These are phyloP conservation scores for Clohesyomyces aquaticus DNA, from an alignment of 495 filamentous ascomycete genomes.

Conservation along the genomic window DNA sequence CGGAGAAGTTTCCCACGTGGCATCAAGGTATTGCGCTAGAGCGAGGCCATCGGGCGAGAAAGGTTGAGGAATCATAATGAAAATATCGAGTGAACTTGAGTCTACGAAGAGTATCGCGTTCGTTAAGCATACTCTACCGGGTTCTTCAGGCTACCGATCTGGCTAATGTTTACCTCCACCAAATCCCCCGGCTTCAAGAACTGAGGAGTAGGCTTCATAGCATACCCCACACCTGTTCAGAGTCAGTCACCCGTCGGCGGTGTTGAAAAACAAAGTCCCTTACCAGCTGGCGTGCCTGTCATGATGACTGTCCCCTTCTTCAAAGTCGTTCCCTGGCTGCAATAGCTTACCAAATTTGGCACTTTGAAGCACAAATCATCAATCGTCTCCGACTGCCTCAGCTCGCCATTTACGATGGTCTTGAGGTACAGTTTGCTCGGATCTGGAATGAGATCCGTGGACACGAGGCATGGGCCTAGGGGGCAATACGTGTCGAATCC, in stretches of 20 bases:
- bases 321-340: constrained; percentile 44
- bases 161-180: constrained; percentile 60
- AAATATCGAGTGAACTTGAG: too few species aligned
- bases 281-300: constrained; percentile 44
- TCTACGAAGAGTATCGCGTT: too few species aligned
- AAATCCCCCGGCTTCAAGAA: constrained; percentile 63
- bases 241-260: not conserved
- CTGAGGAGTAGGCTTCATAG: constrained; percentile 59
- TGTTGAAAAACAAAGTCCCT: not conserved
- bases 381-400: constrained; percentile 47
- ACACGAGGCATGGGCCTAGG: constrained; percentile 49
- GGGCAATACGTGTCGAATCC: constrained; percentile 48
- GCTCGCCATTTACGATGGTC: constrained; percentile 50
- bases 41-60: too few species aligned
- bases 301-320: constrained; percentile 45
- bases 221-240: constrained; percentile 48
- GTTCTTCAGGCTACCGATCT: constrained; percentile 50
- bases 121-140: constrained; percentile 40
- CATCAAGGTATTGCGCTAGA: too few species aligned
- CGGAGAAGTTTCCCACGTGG: too few species aligned
- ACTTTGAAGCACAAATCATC: constrained; percentile 50
- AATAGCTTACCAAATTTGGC: constrained; percentile 43
- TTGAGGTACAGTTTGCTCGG: constrained; percentile 43
- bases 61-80: too few species aligned
- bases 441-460: constrained; percentile 41